Evolutionary conservation across 1,139 yeast species (phyloP).

Genomic region (Waltiozyma sp.): DNA sequence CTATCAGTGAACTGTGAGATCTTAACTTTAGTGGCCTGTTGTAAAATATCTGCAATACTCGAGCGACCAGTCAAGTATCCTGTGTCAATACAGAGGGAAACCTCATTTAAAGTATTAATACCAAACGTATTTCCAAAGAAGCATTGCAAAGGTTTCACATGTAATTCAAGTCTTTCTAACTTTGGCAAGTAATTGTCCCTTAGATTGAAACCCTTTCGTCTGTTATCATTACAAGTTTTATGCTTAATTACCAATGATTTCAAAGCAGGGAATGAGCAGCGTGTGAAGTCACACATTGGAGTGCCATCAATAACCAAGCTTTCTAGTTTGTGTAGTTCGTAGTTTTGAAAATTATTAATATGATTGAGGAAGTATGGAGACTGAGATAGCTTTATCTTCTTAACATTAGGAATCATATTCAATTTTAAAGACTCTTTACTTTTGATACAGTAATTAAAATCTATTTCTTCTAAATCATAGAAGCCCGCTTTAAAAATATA

Average conservation of each 20-base stretch:
- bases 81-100: neutral
- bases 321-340: neutral
- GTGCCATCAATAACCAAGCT: neutral
- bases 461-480: neutral
- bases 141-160: neutral
- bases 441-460: neutral
- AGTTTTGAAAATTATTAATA: neutral
- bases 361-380: neutral
- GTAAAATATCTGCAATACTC: neutral
- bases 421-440: neutral
- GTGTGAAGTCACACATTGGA: neutral
- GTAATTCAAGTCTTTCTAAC: conserved; percentile 1
- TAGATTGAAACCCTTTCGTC: neutral
- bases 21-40: neutral
- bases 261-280: conserved; percentile 3
- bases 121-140: neutral
- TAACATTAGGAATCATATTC: neutral
- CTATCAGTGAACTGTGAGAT: neutral
- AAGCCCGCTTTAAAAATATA: neutral
- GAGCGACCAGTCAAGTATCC: neutral
- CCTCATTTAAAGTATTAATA: neutral
- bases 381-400: neutral
- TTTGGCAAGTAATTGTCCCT: conserved; percentile 2
- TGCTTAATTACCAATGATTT: neutral
- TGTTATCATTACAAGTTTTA: neutral